Evolutionary conservation across 805 yeast species (phyloP).

Genomic region (Zygotorulaspora sp.): DNA sequence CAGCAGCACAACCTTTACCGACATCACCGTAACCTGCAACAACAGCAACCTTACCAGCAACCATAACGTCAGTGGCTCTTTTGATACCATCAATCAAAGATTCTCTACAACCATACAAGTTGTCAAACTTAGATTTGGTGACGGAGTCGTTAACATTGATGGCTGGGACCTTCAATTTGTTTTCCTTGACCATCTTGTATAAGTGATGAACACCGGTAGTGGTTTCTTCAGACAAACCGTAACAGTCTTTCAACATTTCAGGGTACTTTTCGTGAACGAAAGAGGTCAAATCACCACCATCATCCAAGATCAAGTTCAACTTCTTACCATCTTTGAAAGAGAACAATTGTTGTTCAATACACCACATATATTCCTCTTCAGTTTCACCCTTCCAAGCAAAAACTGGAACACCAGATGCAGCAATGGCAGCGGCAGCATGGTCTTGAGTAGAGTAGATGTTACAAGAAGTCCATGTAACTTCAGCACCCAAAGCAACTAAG

Average conservation of each 20-base stretch:
- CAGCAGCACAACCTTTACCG: constrained; percentile 99
- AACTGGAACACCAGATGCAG: constrained; percentile 98
- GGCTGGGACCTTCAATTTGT: constrained; percentile 93
- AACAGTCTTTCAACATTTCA: constrained; percentile 92
- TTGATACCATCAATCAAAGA: constrained; percentile 97
- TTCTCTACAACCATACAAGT: constrained; percentile 99
- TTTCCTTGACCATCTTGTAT: constrained; percentile 91
- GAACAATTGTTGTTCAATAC: constrained; percentile 98
- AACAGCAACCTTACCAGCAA: constrained; percentile 98
- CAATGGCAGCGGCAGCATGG: constrained; percentile 99
- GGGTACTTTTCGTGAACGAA: constrained; percentile 97
- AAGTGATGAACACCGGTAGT: constrained; percentile 99
- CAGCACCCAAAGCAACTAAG: constrained; percentile 95
- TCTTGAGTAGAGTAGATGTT: constrained; percentile 99
- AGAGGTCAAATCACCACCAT: constrained; percentile 98
- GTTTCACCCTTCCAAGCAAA: constrained; percentile 99
- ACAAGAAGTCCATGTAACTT: constrained; percentile 99
- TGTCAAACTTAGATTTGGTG: constrained; percentile 98
- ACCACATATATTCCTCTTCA: constrained; percentile 99
- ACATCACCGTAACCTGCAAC: constrained; percentile 99
- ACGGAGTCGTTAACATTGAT: constrained; percentile 98
- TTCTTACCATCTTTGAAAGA: constrained; percentile 94
- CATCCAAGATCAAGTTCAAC: constrained; percentile 95
- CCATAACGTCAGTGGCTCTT: constrained; percentile 99
- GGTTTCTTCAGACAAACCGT: constrained; percentile 97